phyloP scores from a whole-genome alignment of 2,329 filamentous ascomycete genomes.

The Rhynchosporium secalis region DNA sequence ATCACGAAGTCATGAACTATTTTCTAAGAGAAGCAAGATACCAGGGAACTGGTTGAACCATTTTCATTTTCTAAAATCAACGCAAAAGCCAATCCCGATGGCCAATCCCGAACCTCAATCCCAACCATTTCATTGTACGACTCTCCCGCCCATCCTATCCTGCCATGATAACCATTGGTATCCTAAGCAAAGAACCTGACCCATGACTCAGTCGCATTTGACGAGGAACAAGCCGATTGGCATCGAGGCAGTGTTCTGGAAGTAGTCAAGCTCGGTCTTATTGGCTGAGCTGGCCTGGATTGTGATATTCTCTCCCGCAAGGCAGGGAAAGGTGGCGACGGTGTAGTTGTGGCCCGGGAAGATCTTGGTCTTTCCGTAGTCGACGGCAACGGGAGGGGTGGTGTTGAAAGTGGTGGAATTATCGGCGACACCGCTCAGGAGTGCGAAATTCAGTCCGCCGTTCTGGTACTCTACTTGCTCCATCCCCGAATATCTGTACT shows the following conservation, averaged over 20 bases:
- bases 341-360: slow-evolving; percentile 37
- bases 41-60: too few species aligned
- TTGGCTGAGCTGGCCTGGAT: slow-evolving; percentile 29
- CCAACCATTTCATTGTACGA: too few species aligned
- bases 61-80: too few species aligned
- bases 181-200: background rate
- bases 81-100: too few species aligned
- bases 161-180: too few species aligned
- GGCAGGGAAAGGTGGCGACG: slow-evolving; percentile 34
- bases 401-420: slow-evolving; percentile 25
- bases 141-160: too few species aligned
- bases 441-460: slow-evolving; percentile 36
- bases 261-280: slow-evolving; percentile 35
- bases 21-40: too few species aligned
- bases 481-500: slow-evolving; percentile 34
- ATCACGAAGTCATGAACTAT: too few species aligned
- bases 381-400: slow-evolving; percentile 28
- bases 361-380: slow-evolving; percentile 36
- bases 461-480: slow-evolving; percentile 33
- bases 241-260: slow-evolving; percentile 29
- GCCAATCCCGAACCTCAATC: too few species aligned
- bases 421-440: slow-evolving; percentile 27
- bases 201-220: slow-evolving; percentile 26
- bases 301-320: slow-evolving; percentile 24
- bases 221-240: slow-evolving; percentile 38